These are phyloP conservation scores for Carex myosuroides DNA, from an alignment of 176 grass and related monocot genomes.

Conservation along the genomic window DNA sequence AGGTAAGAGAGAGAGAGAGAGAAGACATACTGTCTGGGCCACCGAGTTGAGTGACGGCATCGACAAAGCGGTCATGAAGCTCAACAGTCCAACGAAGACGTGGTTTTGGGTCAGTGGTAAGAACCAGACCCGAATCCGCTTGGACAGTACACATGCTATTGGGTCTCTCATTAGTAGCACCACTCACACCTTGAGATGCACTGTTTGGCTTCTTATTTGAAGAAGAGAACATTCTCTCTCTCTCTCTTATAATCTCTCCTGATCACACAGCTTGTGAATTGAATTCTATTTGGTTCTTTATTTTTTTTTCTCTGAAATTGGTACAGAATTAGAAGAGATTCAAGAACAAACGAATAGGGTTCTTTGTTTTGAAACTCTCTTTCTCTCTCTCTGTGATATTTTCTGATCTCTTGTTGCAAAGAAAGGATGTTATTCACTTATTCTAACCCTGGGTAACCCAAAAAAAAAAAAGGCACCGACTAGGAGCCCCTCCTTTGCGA, in stretches of 20 bases:
- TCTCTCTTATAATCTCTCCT: constrained; percentile 39
- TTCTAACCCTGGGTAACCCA: constrained; percentile 33
- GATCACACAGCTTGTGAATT: constrained; percentile 35
- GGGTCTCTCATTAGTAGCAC: constrained; percentile 51
- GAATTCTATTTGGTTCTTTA: constrained; percentile 34
- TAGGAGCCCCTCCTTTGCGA: constrained; percentile 45
- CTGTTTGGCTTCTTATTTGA: constrained; percentile 65
- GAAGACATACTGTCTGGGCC: constrained; percentile 67
- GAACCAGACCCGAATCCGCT: constrained; percentile 86
- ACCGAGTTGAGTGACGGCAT: constrained; percentile 87
- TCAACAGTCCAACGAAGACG: constrained; percentile 91
- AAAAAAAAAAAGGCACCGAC: constrained; percentile 38
- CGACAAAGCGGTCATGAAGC: constrained; percentile 95
- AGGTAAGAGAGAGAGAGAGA: not conserved
- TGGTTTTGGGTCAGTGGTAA: constrained; percentile 98
- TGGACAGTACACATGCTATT: constrained; percentile 49
- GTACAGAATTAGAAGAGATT: constrained; percentile 80
- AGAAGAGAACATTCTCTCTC: constrained; percentile 76
- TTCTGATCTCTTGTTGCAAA: constrained; percentile 30
- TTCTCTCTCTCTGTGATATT: constrained; percentile 38
- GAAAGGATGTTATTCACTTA: constrained; percentile 57
- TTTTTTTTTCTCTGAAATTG: constrained; percentile 46
- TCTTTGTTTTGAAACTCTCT: constrained; percentile 29
- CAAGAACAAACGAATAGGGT: constrained; percentile 99
- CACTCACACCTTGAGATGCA: constrained; percentile 31